Base-by-base conservation (phyloP, 75 land plant species). In the Ceratopteris richardii region DNA sequence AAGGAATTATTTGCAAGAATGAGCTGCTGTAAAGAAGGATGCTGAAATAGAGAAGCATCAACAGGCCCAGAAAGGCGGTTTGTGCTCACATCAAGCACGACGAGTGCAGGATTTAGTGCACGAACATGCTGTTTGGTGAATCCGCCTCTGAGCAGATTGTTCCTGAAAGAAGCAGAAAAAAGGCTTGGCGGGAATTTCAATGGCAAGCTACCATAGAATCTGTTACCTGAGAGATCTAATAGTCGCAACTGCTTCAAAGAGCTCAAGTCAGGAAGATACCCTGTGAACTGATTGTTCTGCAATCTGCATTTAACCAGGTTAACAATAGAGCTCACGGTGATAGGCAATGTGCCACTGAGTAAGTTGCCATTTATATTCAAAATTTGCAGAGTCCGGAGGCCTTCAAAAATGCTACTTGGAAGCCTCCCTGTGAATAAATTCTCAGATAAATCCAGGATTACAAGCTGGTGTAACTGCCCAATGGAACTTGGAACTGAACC, bases 351-450 rank as follows among this genome's bases (percentile, higher is more conserved):
- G 18, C 57, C 57, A 17, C n/a, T 26, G 9, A 55, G 22, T 27
- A 16, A 17, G 58, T 61, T 61, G 57, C 24, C 21, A 29, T 54
- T n/a, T 26, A 61, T 19, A 16, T 27, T 39, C 63, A 61, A 47
- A 58, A 27, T 21, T 11, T 26, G 24, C 28, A 61, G 14, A 18
- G 26, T 61, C 21, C 13, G 29, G 17, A 61, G 29, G 2, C 17
- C 9, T 17, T 58, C 63, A 17, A n/a, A n/a, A n/a, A 61, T 44
- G 27, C 59, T 39, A 1, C 50, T 25, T 16, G 75, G 72, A 44
- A 73, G 57, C 44, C 10, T n/a, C 0, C 76, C 76, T 6, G 54
- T 29, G 58, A 73, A 37, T 29, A 20, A 24, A 37, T 73, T 73
- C n/a, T 62, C 67, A 28, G 46, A 61, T 20, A 73, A 2, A 50